phyloP scores from a whole-genome alignment of 257 asterid species.

The Solanum medicagineum region DNA sequence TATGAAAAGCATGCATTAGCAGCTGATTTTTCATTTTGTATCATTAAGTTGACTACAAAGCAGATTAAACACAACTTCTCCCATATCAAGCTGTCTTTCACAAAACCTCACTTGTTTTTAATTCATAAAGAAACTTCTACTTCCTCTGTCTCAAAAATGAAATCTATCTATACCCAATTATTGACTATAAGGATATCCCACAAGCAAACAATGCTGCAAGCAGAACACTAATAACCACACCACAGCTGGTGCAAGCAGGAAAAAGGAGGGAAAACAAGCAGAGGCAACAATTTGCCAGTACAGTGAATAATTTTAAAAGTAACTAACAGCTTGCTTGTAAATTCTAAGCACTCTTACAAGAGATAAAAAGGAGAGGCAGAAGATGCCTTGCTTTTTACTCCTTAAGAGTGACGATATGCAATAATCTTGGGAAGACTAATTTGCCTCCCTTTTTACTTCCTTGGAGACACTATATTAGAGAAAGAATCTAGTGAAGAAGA shows the following conservation, averaged over 20 bases:
- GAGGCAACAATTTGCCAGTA: background rate
- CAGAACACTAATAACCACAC: background rate
- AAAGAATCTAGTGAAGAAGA: constrained; percentile 7
- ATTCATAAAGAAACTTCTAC: background rate
- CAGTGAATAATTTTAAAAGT: background rate
- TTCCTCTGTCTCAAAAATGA: background rate
- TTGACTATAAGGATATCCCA: background rate
- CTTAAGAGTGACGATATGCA: background rate
- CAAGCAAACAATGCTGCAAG: background rate
- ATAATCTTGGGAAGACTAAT: background rate
- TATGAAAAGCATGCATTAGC: background rate
- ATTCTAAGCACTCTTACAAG: background rate
- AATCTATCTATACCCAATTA: background rate
- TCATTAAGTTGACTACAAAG: background rate
- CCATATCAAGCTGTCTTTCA: background rate
- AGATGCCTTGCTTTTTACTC: background rate
- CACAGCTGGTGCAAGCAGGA: background rate
- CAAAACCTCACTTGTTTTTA: background rate
- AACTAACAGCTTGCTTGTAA: background rate
- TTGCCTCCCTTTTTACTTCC: background rate
- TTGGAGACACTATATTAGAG: background rate
- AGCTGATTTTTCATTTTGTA: background rate
- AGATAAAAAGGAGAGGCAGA: background rate
- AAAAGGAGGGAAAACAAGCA: background rate
- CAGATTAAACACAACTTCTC: background rate